phyloP scores from a whole-genome alignment of 495 filamentous ascomycete genomes.

The Mycothermus thermophilus region DNA sequence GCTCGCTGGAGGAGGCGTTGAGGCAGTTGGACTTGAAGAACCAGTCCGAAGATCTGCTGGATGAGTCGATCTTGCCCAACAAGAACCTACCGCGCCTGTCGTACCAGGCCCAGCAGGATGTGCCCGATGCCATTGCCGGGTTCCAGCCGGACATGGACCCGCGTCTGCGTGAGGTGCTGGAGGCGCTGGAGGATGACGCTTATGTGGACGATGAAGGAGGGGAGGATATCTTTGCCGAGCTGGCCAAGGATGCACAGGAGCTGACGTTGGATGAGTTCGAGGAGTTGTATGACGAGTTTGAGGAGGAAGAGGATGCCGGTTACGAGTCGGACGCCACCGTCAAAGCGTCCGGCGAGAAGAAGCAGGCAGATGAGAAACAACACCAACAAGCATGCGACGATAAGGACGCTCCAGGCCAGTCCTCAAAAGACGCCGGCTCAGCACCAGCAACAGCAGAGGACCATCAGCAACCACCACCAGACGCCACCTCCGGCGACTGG shows the following conservation, averaged over 20 bases:
- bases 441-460: slow-evolving; percentile 26
- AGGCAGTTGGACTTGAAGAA: slow-evolving; percentile 47
- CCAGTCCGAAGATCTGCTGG: slow-evolving; percentile 44
- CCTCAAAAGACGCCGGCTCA: no score
- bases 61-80: slow-evolving; percentile 53
- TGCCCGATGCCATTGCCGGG: slow-evolving; percentile 79
- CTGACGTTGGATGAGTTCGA: slow-evolving; percentile 39
- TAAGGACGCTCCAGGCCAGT: no score
- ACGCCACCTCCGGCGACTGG: slow-evolving; percentile 53
- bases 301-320: slow-evolving; percentile 57
- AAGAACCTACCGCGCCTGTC: slow-evolving; percentile 57
- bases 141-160: slow-evolving; percentile 99
- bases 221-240: slow-evolving; percentile 64
- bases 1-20: slow-evolving; percentile 67
- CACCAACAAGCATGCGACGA: slow-evolving; percentile 16
- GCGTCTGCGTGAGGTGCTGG: slow-evolving; percentile 75
- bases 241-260: slow-evolving; percentile 63
- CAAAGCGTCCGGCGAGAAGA: slow-evolving; percentile 44
- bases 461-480: slow-evolving; percentile 14
- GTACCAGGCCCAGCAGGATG: slow-evolving; percentile 87
- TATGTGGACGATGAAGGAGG: slow-evolving; percentile 74
- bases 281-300: slow-evolving; percentile 32
- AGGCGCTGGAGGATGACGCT: slow-evolving; percentile 90
- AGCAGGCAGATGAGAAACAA: slow-evolving; percentile 9
- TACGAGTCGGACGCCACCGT: slow-evolving; percentile 94